phyloP scores from a whole-genome alignment of 2,329 filamentous ascomycete species.

The Cercospora berteroae region DNA sequence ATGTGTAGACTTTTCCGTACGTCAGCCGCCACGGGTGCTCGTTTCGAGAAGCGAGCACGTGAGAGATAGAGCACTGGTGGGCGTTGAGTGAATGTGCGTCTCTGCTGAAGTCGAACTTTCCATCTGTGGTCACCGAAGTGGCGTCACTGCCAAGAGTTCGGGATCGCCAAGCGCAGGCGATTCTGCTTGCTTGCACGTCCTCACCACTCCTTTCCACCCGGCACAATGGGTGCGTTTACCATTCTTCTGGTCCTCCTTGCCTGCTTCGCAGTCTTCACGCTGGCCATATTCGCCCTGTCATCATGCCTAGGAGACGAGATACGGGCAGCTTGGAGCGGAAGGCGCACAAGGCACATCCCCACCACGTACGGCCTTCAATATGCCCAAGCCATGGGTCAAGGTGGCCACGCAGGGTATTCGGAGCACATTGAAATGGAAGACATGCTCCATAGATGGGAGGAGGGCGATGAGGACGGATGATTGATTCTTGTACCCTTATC shows the following conservation, averaged over 20 bases:
- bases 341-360: conserved; percentile 41
- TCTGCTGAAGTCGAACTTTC: conserved; percentile 4
- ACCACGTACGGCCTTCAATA: conserved; percentile 56
- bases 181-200: neutral
- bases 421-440: conserved; percentile 64
- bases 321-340: conserved; percentile 47
- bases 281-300: conserved; percentile 54
- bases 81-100: neutral
- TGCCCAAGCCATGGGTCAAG: conserved; percentile 55
- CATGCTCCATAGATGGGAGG: conserved; percentile 47
- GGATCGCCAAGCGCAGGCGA: neutral
- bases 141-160: conserved; percentile 13
- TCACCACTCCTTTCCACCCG: neutral
- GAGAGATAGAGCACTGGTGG: neutral
- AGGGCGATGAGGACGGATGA: conserved; percentile 9
- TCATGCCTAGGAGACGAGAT: conserved; percentile 56
- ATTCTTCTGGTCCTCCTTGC: conserved; percentile 27
- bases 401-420: conserved; percentile 54
- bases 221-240: conserved; percentile 25
- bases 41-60: conserved; percentile 5
- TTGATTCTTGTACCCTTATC: neutral
- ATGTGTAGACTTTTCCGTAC: conserved; percentile 25
- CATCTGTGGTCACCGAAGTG: conserved; percentile 4
- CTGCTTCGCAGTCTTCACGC: conserved; percentile 28
- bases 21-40: conserved; percentile 19